Evolutionary conservation across 2,329 filamentous ascomycete genomes (phyloP), one percentile per base, ranked within the genome.

Genomic region (Stenocarpella maydis): DNA sequence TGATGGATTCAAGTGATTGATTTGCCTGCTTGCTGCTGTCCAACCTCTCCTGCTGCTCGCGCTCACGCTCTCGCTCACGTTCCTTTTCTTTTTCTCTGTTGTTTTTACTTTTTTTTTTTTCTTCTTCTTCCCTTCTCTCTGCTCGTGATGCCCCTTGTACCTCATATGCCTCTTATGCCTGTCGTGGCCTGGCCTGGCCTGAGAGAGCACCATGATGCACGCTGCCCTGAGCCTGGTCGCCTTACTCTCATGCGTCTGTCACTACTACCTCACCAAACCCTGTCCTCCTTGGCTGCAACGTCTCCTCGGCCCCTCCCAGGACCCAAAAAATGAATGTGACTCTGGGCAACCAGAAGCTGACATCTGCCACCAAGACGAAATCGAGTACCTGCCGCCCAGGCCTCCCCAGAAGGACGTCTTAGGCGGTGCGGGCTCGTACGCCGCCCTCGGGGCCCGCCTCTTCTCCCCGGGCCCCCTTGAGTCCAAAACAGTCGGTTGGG

Each of bases 381-480:
- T 98, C 75, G 92, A 98, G 75, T 97, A 94, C 76, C 84, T 88
- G 39, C 90, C 91, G 3, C 89, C 91, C 50, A 90, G 82, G 68
- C 87, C 91, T 5, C 85, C 91, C 15, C 91, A 92, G 47, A 88
- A 87, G 74, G 87, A 95, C 76, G 87, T 98, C 24, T 85, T 96
- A n/a, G 96, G 96, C 65, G 96, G 96, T 28, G 96, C 92, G 34
- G 96, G 95, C 31, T 88, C 94, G 2, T 98, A 93, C 79, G 91
- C 92, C 10, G 94, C 94, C 9, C 84, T 98, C 8, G 96, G 96
- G 24, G 96, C 96, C 21, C 92, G 96, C 39, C 85, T 99, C 60
- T 92, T 97, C 78, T 95, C 94, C 5, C 92, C 93, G 2, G 82
- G 85, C 39, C 85, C 89, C 3, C 76, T 80, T 9, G 74, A 84